phyloP scores from a whole-genome alignment of 257 asterid genomes.

The Petunia secreta region DNA sequence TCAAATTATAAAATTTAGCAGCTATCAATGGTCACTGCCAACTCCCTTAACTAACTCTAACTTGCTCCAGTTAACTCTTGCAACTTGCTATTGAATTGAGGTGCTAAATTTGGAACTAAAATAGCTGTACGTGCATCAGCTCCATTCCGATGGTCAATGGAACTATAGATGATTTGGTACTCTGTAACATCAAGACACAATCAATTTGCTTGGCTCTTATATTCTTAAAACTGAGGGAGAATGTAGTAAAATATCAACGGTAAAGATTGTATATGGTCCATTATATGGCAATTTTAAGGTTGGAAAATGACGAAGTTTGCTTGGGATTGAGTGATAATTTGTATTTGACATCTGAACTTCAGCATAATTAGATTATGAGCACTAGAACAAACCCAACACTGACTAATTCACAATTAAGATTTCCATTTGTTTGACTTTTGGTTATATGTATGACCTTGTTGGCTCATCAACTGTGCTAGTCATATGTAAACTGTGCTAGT shows the following conservation, averaged over 20 bases:
- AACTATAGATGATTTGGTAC: too few relatives aligned
- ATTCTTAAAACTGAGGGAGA: background rate
- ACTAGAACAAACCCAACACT: background rate
- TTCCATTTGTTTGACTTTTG: background rate
- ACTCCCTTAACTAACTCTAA: too few relatives aligned
- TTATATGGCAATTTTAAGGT: too few relatives aligned
- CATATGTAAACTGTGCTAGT: too few relatives aligned
- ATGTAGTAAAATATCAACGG: too few relatives aligned
- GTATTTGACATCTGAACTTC: background rate
- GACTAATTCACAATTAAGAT: background rate
- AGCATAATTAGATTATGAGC: background rate
- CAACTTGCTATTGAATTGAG: background rate
- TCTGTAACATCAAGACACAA: too few relatives aligned
- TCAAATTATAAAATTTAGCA: too few relatives aligned
- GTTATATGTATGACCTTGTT: background rate
- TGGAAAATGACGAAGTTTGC: background rate
- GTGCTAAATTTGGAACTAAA: background rate
- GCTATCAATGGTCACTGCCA: too few relatives aligned
- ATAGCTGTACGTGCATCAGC: too few relatives aligned
- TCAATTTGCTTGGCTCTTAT: background rate
- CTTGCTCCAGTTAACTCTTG: too few relatives aligned
- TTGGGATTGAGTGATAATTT: background rate
- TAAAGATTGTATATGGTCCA: too few relatives aligned
- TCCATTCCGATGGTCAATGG: background rate
- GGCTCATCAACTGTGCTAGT: too few relatives aligned